Percentiles rank a stretch among this genome's conserved stretches.
These are phyloP conservation scores for Scedosporium dehoogii DNA, from an alignment of 2,329 filamentous ascomycete species.

Conservation along the genomic window DNA sequence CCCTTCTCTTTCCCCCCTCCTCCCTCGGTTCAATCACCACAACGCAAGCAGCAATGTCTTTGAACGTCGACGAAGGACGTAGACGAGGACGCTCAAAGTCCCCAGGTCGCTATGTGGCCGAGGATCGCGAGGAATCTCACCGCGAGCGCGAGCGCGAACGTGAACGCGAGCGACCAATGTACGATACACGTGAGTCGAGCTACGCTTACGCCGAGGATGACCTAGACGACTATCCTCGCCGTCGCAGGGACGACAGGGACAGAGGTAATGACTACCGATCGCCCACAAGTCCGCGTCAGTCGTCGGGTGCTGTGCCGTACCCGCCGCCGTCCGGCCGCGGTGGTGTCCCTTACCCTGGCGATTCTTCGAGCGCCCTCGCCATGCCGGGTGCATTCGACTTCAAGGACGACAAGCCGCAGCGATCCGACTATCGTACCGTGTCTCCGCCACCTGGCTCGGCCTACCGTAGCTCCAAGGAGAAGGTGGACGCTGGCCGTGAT, in stretches of 20 bases:
- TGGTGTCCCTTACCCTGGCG: conserved; percentile 23
- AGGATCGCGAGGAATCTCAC: conserved; percentile 15
- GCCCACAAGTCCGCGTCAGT: conserved; percentile 12
- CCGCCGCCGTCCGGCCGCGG: conserved; percentile 12
- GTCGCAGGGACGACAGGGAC: background rate
- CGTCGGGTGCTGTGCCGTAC: conserved; percentile 17
- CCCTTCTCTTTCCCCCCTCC: background rate
- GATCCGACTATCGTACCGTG: conserved; percentile 21
- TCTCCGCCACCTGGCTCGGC: conserved; percentile 25
- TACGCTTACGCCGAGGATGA: conserved; percentile 32
- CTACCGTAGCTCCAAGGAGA: conserved; percentile 25
- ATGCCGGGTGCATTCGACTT: conserved; percentile 25
- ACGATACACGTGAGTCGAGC: conserved; percentile 31
- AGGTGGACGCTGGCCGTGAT: conserved; percentile 17
- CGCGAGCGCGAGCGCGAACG: conserved; percentile 19
- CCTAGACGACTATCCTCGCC: conserved; percentile 21
- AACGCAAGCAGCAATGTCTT: conserved; percentile 31
- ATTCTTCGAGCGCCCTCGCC: conserved; percentile 23
- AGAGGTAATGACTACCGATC: background rate
- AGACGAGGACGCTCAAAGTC: conserved; percentile 39
- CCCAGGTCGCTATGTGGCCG: conserved; percentile 23
- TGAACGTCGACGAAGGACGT: conserved; percentile 34
- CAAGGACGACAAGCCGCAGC: conserved; percentile 23
- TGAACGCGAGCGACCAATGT: conserved; percentile 16
- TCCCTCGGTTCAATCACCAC: background rate